phyloP scores from a whole-genome alignment of 805 yeast genomes.

The Metschnikowia matae region DNA sequence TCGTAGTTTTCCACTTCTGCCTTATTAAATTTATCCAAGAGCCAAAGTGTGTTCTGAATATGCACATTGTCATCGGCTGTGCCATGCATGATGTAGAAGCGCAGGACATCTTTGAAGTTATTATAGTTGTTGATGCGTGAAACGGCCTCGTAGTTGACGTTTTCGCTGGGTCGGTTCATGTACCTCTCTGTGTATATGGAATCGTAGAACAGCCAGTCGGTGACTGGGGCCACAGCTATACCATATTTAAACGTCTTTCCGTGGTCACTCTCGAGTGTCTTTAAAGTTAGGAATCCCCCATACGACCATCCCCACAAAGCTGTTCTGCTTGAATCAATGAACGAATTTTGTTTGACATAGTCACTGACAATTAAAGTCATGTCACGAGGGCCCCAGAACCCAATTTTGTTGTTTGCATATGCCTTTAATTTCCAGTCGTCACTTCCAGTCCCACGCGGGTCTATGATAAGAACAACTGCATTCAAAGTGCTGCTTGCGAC shows the following conservation, averaged over 20 bases:
- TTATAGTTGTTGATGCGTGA: constrained; percentile 39
- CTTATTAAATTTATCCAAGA: constrained; percentile 56
- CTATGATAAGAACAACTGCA: constrained; percentile 62
- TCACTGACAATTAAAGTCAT: constrained; percentile 47
- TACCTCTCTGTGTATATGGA: constrained; percentile 78
- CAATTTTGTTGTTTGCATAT: constrained; percentile 54
- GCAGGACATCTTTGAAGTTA: constrained; percentile 44
- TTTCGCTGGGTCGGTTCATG: constrained; percentile 53
- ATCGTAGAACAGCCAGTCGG: constrained; percentile 72
- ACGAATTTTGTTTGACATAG: constrained; percentile 43
- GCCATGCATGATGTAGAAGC: constrained; percentile 75
- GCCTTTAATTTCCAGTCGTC: constrained; percentile 65
- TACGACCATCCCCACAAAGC: constrained; percentile 90
- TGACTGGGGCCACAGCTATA: constrained; percentile 82
- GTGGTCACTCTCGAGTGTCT: constrained; percentile 64
- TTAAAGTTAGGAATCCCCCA: constrained; percentile 75
- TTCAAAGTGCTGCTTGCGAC: constrained; percentile 53
- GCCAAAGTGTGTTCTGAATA: constrained; percentile 60
- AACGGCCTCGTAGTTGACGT: constrained; percentile 42
- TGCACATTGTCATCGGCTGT: constrained; percentile 85
- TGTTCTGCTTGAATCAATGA: constrained; percentile 50
- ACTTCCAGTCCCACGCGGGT: constrained; percentile 82
- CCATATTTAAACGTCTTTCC: constrained; percentile 68
- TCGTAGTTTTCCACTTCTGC: constrained; percentile 69
- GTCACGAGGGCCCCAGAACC: constrained; percentile 77